Evolutionary conservation across 306 rosid genomes (phyloP), one percentile per base, ranked within the genome.

Genomic region (Citrullus mucosospermus): DNA sequence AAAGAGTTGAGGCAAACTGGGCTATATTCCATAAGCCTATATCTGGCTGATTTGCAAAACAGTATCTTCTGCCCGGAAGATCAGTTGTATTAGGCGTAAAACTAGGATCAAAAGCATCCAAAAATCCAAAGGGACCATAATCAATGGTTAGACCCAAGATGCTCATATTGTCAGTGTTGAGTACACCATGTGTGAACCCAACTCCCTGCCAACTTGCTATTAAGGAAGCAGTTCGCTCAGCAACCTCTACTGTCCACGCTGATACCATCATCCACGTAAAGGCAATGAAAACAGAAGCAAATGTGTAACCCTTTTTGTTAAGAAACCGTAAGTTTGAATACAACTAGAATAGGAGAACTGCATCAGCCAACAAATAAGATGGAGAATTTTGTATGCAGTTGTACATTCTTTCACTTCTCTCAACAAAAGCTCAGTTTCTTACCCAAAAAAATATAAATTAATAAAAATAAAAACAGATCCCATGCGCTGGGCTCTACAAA

Each of bases 31-130:
- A 96, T 75, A 96, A 87, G 81, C 99, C 97, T 82, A 92, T 87
- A 78, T 96, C 99, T 53, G 98, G 99, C 89, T 91, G 99, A 86
- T 96, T 96, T 54, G 99, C 96, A 86, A 96, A 96, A 86, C 99
- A 91, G 83, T 96, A 96, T 83, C 99, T 86, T 87, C 99, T 90
- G 56, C 97, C 97, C 54, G 98, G 99, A 91, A 96, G 98, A 82
- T 96, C 99, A 8, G 99, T 96, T 18, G 98, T 92, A 81, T 96
- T 96, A 4, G 98, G 99, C 3, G 99, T 92, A 81, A 81, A 96
- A 75, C 93, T 89, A 80, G 98, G 99, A 91, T 96, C 99, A 87
- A 96, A 96, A 69, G 99, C 99, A 90, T 92, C 99, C 88, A 96
- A 85, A 89, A 96, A 96, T 75, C 99, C 99, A 87, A 92, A 96